phyloP scores from a whole-genome alignment of 305 asterid genomes.

The Caryopteris hybrid region DNA sequence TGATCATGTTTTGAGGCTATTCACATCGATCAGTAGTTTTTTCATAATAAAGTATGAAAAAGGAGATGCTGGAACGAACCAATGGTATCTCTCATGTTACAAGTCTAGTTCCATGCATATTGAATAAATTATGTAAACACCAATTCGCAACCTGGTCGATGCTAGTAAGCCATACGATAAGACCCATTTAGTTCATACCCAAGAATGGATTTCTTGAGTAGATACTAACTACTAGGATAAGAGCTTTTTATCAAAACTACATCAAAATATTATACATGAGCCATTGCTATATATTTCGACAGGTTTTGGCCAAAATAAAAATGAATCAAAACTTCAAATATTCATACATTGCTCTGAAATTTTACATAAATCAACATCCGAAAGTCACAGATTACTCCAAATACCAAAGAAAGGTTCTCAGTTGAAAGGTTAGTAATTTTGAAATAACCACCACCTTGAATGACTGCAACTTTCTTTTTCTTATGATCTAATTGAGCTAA shows the following conservation, averaged over 20 bases:
- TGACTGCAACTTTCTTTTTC: neutral
- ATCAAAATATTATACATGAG: neutral
- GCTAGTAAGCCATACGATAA: neutral
- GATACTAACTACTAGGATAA: too few relatives aligned
- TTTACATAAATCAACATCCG: slow-evolving; percentile 1
- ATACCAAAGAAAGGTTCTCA: neutral
- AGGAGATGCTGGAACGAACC: too few relatives aligned
- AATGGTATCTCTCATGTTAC: too few relatives aligned
- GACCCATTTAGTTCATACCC: neutral
- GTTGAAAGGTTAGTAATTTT: neutral
- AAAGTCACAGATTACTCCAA: slow-evolving; percentile 3
- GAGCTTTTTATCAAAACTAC: neutral
- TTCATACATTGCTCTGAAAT: too few relatives aligned
- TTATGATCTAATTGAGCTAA: neutral
- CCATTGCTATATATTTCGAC: neutral
- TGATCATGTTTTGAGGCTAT: too few relatives aligned
- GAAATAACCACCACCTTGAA: neutral
- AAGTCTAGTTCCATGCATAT: neutral
- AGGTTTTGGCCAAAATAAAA: neutral
- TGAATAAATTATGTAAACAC: neutral
- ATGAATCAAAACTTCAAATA: neutral
- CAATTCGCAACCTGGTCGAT: slow-evolving; percentile 1
- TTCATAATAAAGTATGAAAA: too few relatives aligned
- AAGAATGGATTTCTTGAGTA: neutral
- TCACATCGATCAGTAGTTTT: too few relatives aligned